Conservation (phyloP, 2,329 filamentous ascomycete species). For the Diaporthe sp. region DNA sequence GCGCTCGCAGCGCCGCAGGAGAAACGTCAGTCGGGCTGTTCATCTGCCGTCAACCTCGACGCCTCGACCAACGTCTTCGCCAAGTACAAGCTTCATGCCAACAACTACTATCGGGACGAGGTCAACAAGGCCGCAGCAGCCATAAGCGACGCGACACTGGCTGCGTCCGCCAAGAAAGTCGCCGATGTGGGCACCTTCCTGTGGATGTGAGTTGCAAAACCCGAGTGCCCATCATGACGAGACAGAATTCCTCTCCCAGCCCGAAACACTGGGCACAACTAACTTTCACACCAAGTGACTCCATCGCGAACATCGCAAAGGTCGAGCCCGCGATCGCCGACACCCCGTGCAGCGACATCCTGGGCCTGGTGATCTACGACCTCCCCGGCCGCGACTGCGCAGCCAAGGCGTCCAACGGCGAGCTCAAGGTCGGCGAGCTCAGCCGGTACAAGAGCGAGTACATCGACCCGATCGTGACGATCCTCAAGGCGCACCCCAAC, state of each 20-base stretch:
- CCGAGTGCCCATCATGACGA: not conserved
- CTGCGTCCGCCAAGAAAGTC: constrained; percentile 49
- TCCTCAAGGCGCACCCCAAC: constrained; percentile 67
- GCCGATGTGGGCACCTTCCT: constrained; percentile 56
- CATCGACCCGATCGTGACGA: constrained; percentile 61
- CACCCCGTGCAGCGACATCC: constrained; percentile 53
- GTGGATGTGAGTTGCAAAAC: constrained; percentile 50
- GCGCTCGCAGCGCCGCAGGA: constrained; percentile 49
- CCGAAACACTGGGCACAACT: not conserved
- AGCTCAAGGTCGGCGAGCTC: constrained; percentile 67
- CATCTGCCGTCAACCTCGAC: constrained; percentile 53
- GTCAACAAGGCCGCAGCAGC: constrained; percentile 50
- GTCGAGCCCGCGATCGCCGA: constrained; percentile 52
- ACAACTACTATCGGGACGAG: constrained; percentile 54
- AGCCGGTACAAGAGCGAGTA: constrained; percentile 56
- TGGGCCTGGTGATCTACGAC: constrained; percentile 71
- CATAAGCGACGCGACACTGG: constrained; percentile 48
- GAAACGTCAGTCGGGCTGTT: constrained; percentile 48
- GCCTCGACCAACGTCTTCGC: constrained; percentile 53
- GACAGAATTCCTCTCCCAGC: not conserved
- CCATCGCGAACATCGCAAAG: constrained; percentile 53
- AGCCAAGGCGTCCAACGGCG: constrained; percentile 73
- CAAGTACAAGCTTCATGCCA: constrained; percentile 55
- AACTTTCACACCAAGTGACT: constrained; percentile 46
- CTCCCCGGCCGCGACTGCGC: constrained; percentile 74